Evolutionary conservation across 2,329 filamentous ascomycete genomes (phyloP).

Genomic region (Alternaria atra): DNA sequence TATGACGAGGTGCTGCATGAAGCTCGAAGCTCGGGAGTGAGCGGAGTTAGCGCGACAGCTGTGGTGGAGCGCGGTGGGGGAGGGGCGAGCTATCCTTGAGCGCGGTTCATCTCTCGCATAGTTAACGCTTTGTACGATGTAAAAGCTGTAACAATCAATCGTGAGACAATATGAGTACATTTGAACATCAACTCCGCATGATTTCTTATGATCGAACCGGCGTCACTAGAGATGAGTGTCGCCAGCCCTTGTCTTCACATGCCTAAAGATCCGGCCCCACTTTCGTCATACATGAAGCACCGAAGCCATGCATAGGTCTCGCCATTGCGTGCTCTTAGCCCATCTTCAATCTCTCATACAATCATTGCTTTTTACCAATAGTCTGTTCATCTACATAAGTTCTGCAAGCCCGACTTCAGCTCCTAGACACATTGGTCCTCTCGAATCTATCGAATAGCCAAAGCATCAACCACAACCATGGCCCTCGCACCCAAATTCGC

Average conservation of each 20-base stretch:
- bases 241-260: background rate
- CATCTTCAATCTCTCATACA: background rate
- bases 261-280: conserved; percentile 9
- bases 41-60: conserved; percentile 28
- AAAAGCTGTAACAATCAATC: background rate
- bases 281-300: conserved; percentile 40
- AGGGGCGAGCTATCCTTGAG: conserved; percentile 12
- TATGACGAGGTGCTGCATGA: conserved; percentile 14
- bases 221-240: background rate
- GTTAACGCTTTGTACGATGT: background rate
- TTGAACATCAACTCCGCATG: too few species aligned
- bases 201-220: background rate
- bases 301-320: conserved; percentile 25
- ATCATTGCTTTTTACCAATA: background rate
- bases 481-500: conserved; percentile 80
- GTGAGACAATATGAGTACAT: background rate
- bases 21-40: conserved; percentile 23
- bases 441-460: background rate
- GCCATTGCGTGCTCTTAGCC: conserved; percentile 30
- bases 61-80: conserved; percentile 24
- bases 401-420: background rate
- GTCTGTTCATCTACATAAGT: background rate
- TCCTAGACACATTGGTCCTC: background rate
- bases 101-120: background rate
- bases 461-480: conserved; percentile 53